phyloP scores from a whole-genome alignment of 441 rosid species.

The Sinapis alba region DNA sequence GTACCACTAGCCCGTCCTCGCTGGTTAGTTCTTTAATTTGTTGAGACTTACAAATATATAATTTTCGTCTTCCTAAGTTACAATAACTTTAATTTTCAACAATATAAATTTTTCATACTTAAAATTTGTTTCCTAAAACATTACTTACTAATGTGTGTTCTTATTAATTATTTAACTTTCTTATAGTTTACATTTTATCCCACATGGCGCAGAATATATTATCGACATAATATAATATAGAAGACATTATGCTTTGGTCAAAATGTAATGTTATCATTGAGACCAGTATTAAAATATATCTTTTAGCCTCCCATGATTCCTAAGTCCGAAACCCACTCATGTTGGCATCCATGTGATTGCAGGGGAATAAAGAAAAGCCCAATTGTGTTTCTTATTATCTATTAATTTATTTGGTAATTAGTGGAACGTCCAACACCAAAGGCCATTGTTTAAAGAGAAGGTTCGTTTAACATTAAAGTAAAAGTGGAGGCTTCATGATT shows the following conservation, averaged over 20 bases:
- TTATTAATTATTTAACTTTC: neutral
- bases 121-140: neutral
- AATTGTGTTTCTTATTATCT: constrained; percentile 6
- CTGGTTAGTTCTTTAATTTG: too few species aligned
- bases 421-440: constrained; percentile 39
- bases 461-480: constrained; percentile 28
- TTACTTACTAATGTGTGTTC: too few species aligned
- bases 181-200: neutral
- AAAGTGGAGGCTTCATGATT: constrained; percentile 30
- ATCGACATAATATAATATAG: neutral
- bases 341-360: constrained; percentile 33
- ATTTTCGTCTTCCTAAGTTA: neutral
- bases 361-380: neutral
- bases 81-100: neutral
- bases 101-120: neutral
- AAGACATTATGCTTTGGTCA: neutral
- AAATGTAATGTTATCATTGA: constrained; percentile 19
- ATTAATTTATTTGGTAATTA: neutral
- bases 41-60: too few species aligned
- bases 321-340: constrained; percentile 22
- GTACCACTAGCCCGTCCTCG: too few species aligned
- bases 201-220: neutral
- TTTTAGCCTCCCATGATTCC: constrained; percentile 13
- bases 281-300: constrained; percentile 4
- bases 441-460: constrained; percentile 37